phyloP scores from a whole-genome alignment of 2,329 filamentous ascomycete genomes.

The Ploettnerulaceae sp. region DNA sequence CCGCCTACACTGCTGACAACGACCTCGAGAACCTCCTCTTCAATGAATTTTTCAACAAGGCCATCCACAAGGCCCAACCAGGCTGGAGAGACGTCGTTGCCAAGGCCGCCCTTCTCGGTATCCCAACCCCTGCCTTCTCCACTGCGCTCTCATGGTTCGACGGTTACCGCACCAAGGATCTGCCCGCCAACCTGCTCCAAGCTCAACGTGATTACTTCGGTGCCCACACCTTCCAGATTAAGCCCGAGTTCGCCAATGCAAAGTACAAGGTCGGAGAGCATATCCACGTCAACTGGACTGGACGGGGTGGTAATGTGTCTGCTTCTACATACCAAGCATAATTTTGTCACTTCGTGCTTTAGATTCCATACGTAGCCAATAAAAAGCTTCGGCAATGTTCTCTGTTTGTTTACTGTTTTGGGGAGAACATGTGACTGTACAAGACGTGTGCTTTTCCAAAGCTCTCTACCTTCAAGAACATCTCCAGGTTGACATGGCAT shows the following conservation, averaged over 20 bases:
- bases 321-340: slow-evolving; percentile 98
- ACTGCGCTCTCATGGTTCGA: slow-evolving; percentile 98
- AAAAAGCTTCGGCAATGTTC: no score
- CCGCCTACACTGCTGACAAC: slow-evolving; percentile 88
- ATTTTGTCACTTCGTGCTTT: slow-evolving; percentile 8
- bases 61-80: slow-evolving; percentile 91
- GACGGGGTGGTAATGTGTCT: slow-evolving; percentile 92
- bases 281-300: slow-evolving; percentile 99
- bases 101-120: slow-evolving; percentile 89
- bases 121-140: slow-evolving; percentile 93
- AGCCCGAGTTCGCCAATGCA: slow-evolving; percentile 69
- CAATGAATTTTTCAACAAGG: slow-evolving; percentile 99
- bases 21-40: slow-evolving; percentile 98
- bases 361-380: no score
- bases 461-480: no score
- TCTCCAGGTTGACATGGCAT: no score
- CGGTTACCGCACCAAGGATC: slow-evolving; percentile 93
- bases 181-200: slow-evolving; percentile 97
- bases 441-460: no score
- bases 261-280: slow-evolving; percentile 83
- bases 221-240: slow-evolving; percentile 84
- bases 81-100: slow-evolving; percentile 89
- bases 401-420: no score
- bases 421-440: no score
- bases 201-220: slow-evolving; percentile 99